A percentile compares a stretch with the other conserved stretches of the same genome.
phyloP scores from a whole-genome alignment of 1,284 basidiomycete genomes.

The Trichosporon sp. region DNA sequence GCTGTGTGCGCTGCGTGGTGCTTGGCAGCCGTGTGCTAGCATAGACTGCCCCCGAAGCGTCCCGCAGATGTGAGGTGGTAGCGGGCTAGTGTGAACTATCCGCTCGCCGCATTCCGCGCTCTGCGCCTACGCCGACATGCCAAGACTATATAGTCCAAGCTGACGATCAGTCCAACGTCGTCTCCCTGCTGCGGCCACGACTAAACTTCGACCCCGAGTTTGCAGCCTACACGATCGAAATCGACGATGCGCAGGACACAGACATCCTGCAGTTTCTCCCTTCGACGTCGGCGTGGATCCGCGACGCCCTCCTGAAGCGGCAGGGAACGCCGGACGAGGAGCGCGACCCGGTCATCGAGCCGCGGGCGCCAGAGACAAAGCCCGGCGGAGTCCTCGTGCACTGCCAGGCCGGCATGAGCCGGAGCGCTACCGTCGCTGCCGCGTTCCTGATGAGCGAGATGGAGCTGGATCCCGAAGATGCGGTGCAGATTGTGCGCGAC shows the following conservation, averaged over 20 bases:
- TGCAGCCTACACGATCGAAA: slow-evolving; percentile 36
- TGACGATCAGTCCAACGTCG: slow-evolving; percentile 35
- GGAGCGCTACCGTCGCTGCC: slow-evolving; percentile 71
- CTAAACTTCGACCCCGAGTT: slow-evolving; percentile 34
- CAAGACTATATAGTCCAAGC: not conserved
- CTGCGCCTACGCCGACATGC: not conserved
- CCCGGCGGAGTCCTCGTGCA: slow-evolving; percentile 73
- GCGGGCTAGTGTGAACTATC: not conserved
- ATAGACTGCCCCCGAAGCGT: not conserved
- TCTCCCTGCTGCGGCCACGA: slow-evolving; percentile 40
- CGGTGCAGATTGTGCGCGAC: slow-evolving; percentile 61
- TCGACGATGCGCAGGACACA: slow-evolving; percentile 46
- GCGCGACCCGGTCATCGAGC: not conserved
- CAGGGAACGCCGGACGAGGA: not conserved
- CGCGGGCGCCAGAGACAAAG: slow-evolving; percentile 48
- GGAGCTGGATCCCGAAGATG: slow-evolving; percentile 59
- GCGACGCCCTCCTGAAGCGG: slow-evolving; percentile 56
- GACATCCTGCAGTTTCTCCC: slow-evolving; percentile 73
- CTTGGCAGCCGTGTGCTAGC: not conserved
- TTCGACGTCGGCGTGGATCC: slow-evolving; percentile 70
- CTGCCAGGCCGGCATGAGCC: slow-evolving; percentile 77
- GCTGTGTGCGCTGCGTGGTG: not conserved
- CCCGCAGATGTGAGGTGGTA: not conserved
- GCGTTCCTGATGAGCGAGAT: slow-evolving; percentile 76
- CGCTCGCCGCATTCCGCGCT: no score